A percentile compares a stretch with the other conserved stretches of the same genome.
These are phyloP conservation scores for Russula virescens DNA, from an alignment of 768 basidiomycete genomes.

Conservation along the genomic window DNA sequence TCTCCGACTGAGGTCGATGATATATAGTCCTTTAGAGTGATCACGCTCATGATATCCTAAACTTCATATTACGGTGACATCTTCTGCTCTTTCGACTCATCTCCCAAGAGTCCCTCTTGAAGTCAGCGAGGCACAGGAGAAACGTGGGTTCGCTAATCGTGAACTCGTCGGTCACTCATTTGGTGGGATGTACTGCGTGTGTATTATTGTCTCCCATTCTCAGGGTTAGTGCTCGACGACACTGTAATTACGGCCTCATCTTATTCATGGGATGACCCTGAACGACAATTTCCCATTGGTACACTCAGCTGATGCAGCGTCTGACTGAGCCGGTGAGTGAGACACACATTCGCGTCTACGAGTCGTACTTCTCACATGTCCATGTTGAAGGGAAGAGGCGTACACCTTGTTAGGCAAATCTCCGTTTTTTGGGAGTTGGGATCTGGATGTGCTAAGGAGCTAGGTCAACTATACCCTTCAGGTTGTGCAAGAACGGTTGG, in stretches of 20 bases:
- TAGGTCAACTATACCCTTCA: slow-evolving; percentile 57
- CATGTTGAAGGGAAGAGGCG: slow-evolving; percentile 52
- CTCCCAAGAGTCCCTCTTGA: slow-evolving; percentile 43
- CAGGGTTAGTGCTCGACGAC: slow-evolving; percentile 69
- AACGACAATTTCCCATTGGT: slow-evolving; percentile 29
- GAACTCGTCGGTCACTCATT: slow-evolving; percentile 81
- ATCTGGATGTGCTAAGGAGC: slow-evolving; percentile 50
- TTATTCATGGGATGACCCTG: background rate
- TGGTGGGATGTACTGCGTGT: slow-evolving; percentile 71
- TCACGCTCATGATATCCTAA: slow-evolving; percentile 68
- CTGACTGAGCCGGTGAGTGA: slow-evolving; percentile 62
- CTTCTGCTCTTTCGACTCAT: slow-evolving; percentile 42
- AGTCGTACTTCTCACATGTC: background rate
- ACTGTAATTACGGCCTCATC: slow-evolving; percentile 50
- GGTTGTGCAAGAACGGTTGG: slow-evolving; percentile 27
- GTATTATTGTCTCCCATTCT: slow-evolving; percentile 43
- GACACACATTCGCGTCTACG: background rate
- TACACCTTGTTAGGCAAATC: slow-evolving; percentile 40
- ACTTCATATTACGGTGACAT: slow-evolving; percentile 50
- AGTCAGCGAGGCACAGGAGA: slow-evolving; percentile 39
- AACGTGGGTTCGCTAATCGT: slow-evolving; percentile 45
- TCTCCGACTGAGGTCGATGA: background rate
- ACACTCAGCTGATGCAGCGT: slow-evolving; percentile 53
- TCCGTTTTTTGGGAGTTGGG: slow-evolving; percentile 70
- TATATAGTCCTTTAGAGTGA: slow-evolving; percentile 70